These are phyloP conservation scores for Neoascochyta sp. DNA, from an alignment of 2,329 filamentous ascomycete species.

Conservation along the genomic window DNA sequence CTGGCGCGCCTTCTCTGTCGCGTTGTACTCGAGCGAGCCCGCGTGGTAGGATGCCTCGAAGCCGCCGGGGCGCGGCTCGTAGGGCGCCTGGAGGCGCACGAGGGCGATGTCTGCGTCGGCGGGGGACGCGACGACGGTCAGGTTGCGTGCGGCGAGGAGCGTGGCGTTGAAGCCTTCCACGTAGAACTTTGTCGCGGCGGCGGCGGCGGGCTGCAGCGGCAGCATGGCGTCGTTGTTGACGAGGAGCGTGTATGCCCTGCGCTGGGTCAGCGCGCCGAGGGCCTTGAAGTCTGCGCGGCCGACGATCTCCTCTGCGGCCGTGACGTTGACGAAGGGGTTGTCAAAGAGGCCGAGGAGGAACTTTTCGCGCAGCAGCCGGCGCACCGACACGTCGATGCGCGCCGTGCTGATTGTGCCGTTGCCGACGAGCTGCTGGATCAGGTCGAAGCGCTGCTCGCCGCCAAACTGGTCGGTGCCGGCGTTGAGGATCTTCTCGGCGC, in stretches of 20 bases:
- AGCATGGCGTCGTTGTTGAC: constrained; percentile 35
- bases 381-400: constrained; percentile 48
- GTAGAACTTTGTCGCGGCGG: constrained; percentile 29
- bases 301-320: constrained; percentile 42
- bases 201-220: constrained; percentile 19
- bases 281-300: constrained; percentile 45
- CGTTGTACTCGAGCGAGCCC: constrained; percentile 43
- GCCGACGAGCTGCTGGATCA: constrained; percentile 48
- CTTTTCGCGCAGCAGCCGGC: constrained; percentile 49
- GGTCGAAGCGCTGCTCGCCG: constrained; percentile 48
- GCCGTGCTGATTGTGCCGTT: constrained; percentile 42
- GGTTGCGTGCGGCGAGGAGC: constrained; percentile 27
- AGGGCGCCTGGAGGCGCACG: constrained; percentile 41
- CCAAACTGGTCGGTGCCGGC: constrained; percentile 54
- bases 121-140: constrained; percentile 35
- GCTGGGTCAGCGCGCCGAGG: constrained; percentile 39
- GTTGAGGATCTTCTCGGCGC: constrained; percentile 45
- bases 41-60: constrained; percentile 42
- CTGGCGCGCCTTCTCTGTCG: constrained; percentile 39
- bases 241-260: constrained; percentile 37
- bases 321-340: constrained; percentile 49
- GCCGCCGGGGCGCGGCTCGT: constrained; percentile 42
- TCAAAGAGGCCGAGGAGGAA: constrained; percentile 53
- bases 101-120: constrained; percentile 44
- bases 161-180: constrained; percentile 36